Percentiles rank a stretch among this genome's conserved stretches.
Conservation (phyloP, 129 eudicot genomes). For the Chrysanthemum lavandulifolium region DNA sequence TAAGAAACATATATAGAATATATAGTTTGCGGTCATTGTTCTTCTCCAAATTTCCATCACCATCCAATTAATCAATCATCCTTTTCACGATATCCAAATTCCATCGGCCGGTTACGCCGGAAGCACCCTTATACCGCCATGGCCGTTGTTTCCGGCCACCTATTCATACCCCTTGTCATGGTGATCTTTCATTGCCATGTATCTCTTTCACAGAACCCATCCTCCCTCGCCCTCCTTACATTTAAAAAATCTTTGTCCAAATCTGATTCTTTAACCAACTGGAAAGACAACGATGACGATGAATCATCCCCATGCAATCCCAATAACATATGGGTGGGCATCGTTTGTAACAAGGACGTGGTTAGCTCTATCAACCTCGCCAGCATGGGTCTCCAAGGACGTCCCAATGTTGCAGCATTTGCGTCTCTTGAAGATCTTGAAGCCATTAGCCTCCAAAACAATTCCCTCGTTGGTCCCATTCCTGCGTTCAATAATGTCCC, state of each 20-base stretch:
- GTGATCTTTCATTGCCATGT: conserved; percentile 18
- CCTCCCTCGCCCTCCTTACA: conserved; percentile 38
- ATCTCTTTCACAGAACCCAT: conserved; percentile 29
- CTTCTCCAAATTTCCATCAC: no score
- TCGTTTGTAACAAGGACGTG: conserved; percentile 28
- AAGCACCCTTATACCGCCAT: no score
- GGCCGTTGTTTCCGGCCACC: background rate
- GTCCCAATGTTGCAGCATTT: conserved; percentile 33
- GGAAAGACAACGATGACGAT: conserved; percentile 28
- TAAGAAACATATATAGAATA: no score
- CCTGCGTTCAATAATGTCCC: conserved; percentile 50
- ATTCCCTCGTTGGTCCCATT: conserved; percentile 51
- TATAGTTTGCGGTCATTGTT: no score
- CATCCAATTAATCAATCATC: no score
- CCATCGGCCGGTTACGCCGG: no score
- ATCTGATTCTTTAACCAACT: conserved; percentile 35
- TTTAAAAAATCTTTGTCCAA: conserved; percentile 46
- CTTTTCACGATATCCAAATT: no score
- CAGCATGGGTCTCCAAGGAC: conserved; percentile 44
- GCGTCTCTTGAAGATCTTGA: conserved; percentile 28
- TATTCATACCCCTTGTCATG: background rate
- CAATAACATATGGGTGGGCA: conserved; percentile 44
- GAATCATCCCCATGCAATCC: conserved; percentile 31
- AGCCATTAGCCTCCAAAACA: conserved; percentile 45
- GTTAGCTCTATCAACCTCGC: conserved; percentile 34